These are phyloP conservation scores for Guyanaporus albipodus DNA, from an alignment of 768 basidiomycete species.

Conservation along the genomic window DNA sequence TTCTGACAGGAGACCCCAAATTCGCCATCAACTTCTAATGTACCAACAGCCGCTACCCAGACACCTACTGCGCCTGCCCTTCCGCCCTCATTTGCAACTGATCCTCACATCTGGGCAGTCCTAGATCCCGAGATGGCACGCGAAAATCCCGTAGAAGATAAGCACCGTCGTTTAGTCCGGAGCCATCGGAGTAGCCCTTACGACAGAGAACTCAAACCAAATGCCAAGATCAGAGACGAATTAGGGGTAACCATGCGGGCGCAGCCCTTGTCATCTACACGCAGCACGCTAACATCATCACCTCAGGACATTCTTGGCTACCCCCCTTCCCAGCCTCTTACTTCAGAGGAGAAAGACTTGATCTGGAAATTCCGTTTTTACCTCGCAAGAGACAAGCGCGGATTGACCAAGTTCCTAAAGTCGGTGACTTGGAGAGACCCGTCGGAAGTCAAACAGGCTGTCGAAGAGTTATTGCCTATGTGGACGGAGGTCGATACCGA, in stretches of 20 bases:
- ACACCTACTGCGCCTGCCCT: constrained; percentile 39
- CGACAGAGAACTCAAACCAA: constrained; percentile 94
- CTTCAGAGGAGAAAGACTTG: constrained; percentile 90
- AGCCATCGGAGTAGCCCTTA: constrained; percentile 94
- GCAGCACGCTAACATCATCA: neutral
- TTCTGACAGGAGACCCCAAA: constrained; percentile 39
- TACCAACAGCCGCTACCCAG: constrained; percentile 41
- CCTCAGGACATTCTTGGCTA: constrained; percentile 83
- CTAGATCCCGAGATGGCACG: constrained; percentile 87
- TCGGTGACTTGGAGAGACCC: constrained; percentile 97
- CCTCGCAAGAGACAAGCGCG: constrained; percentile 84
- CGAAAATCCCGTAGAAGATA: constrained; percentile 97
- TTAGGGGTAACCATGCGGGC: constrained; percentile 61
- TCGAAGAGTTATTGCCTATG: constrained; percentile 89
- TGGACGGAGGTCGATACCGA: constrained; percentile 98
- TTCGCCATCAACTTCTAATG: constrained; percentile 39
- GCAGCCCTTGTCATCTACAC: neutral
- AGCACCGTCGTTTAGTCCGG: constrained; percentile 89
- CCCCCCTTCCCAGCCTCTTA: constrained; percentile 82
- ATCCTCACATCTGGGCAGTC: constrained; percentile 79
- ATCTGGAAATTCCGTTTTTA: constrained; percentile 99
- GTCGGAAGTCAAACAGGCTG: constrained; percentile 95
- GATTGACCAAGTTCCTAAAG: constrained; percentile 95
- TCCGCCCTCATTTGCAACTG: constrained; percentile 50
- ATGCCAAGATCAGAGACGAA: constrained; percentile 92